These are phyloP conservation scores for Quercus berberidifolia DNA, from an alignment of 306 rosid genomes.

Conservation along the genomic window DNA sequence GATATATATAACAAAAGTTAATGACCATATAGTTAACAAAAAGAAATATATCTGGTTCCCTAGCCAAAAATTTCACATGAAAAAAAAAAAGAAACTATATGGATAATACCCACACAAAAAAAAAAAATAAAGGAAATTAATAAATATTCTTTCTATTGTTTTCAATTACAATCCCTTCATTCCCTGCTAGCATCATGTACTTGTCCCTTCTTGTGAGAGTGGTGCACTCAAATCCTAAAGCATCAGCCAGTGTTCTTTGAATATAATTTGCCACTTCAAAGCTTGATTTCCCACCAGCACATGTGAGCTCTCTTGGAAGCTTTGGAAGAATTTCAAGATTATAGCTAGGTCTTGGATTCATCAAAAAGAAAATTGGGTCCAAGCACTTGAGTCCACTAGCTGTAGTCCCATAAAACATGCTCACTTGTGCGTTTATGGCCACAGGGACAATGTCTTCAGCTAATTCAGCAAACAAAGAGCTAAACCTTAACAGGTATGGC, in stretches of 20 bases:
- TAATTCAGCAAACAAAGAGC: conserved; percentile 85
- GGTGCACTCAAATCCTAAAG: conserved; percentile 90
- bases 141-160: conserved; percentile 15
- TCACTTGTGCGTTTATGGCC: conserved; percentile 57
- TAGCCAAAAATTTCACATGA: background rate
- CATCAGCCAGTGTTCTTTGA: conserved; percentile 58
- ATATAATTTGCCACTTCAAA: conserved; percentile 77
- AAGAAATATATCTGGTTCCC: background rate
- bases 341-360: conserved; percentile 82
- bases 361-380: conserved; percentile 79
- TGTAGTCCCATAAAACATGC: conserved; percentile 95
- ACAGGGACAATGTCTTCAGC: conserved; percentile 87
- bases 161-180: conserved; percentile 65
- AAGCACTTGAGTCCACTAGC: conserved; percentile 86
- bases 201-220: conserved; percentile 75
- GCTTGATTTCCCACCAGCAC: conserved; percentile 66
- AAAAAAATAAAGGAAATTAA: background rate
- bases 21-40: background rate
- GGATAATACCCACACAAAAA: background rate
- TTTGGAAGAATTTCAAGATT: conserved; percentile 58
- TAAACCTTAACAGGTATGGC: conserved; percentile 81
- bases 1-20: background rate
- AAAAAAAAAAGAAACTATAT: background rate
- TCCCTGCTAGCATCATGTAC: conserved; percentile 93
- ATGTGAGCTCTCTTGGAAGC: conserved; percentile 52